A percentile compares a stretch with the other conserved stretches of the same genome.
These are phyloP conservation scores for Didymella sp. DNA, from an alignment of 2,329 filamentous ascomycete species.

Conservation along the genomic window DNA sequence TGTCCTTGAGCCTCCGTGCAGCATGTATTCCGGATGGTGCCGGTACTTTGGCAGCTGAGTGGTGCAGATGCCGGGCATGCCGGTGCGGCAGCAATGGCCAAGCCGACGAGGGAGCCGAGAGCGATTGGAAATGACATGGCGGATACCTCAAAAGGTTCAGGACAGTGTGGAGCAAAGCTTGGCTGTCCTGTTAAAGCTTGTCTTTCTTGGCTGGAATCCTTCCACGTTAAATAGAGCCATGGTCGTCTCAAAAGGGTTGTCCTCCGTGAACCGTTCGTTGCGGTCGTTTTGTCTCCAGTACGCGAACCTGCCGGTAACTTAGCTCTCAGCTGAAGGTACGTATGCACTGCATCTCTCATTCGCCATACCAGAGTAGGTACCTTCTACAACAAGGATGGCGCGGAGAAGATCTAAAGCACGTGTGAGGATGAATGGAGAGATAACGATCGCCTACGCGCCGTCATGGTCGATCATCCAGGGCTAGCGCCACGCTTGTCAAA, in stretches of 20 bases:
- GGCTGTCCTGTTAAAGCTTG: constrained; percentile 2
- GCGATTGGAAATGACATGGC: neutral
- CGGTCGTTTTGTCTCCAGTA: neutral
- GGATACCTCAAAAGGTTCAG: neutral
- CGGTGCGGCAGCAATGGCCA: constrained; percentile 1
- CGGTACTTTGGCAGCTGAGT: constrained; percentile 7
- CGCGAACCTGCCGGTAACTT: neutral
- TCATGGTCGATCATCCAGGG: constrained; percentile 2
- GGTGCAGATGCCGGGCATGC: constrained; percentile 8
- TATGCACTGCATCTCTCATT: neutral
- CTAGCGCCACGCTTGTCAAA: neutral
- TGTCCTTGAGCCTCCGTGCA: constrained; percentile 9
- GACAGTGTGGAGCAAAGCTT: constrained; percentile 5
- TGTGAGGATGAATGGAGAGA: constrained; percentile 3
- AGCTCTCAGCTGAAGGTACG: constrained; percentile 5
- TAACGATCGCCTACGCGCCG: constrained; percentile 1
- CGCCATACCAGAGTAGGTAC: neutral
- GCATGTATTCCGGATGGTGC: constrained; percentile 4
- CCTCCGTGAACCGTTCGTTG: neutral
- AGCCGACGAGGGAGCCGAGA: constrained; percentile 2
- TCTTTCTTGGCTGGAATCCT: neutral
- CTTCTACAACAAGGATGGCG: constrained; percentile 3
- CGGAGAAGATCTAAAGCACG: neutral
- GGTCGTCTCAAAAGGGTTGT: neutral
- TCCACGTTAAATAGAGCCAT: neutral